Evolutionary conservation across 2,329 filamentous ascomycete species (phyloP), one percentile per base, ranked within the genome.

Genomic region (Aspergillus latus): DNA sequence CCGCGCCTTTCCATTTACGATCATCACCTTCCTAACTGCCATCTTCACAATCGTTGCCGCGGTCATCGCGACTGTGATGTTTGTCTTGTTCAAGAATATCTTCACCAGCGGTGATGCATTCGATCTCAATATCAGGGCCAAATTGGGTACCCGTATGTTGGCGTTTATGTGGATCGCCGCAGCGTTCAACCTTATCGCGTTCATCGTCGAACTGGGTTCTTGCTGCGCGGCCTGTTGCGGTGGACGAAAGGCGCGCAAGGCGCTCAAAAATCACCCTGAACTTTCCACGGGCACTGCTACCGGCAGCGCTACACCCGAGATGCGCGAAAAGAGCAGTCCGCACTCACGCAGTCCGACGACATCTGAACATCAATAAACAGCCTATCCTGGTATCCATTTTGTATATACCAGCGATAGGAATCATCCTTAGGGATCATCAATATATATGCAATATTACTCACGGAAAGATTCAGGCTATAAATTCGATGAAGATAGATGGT

Each of bases 111-210:
- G 76, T 4, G 21, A 42, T 8, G 85, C 89, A 66, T 81, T 82
- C 2, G 85, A 89, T 56, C 78, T 97, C 51, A 94, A 96, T 72
- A 92, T 97, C 64, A 71, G 76, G 8, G 89, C 87, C 2, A 75
- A 81, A 2, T 77, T 96, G 34, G 92, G 92, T 5, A 74, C 72
- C 36, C 81, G 84, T 62, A 92, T 96, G 88, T 84, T 96, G 66
- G 88, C 78, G 0, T 95, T 96, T 68, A 93, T 96, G 88, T 97
- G 93, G 92, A 82, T 91, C 29, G 89, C 88, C 0, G 82, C 86
- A 0, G 84, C 80, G 0, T 84, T 87, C 58, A 83, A 84, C 1
- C 74, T 90, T 5, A 67, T 92, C 16, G 87, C 88, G 0, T 92
- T 89, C 65, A 70, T 88, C 32, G 78, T 95, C 16, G 90, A 95